Base-by-base conservation (phyloP, 106 monocot species). In the Cymbidium sinense region DNA sequence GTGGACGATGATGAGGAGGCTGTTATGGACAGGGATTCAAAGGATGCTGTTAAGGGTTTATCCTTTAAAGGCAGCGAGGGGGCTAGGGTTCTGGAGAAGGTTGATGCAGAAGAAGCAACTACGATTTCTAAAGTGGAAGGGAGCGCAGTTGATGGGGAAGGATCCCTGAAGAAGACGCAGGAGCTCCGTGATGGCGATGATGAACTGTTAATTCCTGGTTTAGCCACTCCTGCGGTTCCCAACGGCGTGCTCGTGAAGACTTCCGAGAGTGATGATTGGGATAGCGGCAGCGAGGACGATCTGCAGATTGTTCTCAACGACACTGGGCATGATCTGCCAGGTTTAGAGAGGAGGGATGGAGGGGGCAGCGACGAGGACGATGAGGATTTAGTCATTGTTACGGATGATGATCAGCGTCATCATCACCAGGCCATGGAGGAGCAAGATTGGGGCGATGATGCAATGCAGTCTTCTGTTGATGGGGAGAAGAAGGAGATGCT, bases 271-370 rank as follows among this genome's bases (percentile, higher is more conserved):
- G 93, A 91, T 5, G 94, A 98, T 29, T 91, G 87, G 83, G 98
- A 99, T 21, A 99, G 92, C 52, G 98, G 94, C 62, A 99, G 98
- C 74, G 98, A 94, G 33, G 98, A 99, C 76, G 98, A 99, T 83
- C 85, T 99, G 33, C 82, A 87, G 79, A 99, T 99, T 34, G 94
- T 99, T 17, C 82, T 99, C 27, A 94, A 99, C 36, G 92, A 99
- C 13, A 79, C 70, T 70, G 61, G 77, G 30, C 64, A 78, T 15
- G 82, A 75, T 43, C 65, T 61, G 11, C 81, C 31, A 0, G 86
- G 79, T 27, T 71, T 51, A 6, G 76, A 79, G 18, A 76, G 67
- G 73, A 78, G 52, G 3, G 75, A 34, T 19, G 71, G 79, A 18
- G 82, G 51, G n/a, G 84, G 73, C 47, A 91, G 84, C 0, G 89